These are phyloP conservation scores for Fusarium ramigenum DNA, from an alignment of 2,329 filamentous ascomycete species.

Conservation along the genomic window DNA sequence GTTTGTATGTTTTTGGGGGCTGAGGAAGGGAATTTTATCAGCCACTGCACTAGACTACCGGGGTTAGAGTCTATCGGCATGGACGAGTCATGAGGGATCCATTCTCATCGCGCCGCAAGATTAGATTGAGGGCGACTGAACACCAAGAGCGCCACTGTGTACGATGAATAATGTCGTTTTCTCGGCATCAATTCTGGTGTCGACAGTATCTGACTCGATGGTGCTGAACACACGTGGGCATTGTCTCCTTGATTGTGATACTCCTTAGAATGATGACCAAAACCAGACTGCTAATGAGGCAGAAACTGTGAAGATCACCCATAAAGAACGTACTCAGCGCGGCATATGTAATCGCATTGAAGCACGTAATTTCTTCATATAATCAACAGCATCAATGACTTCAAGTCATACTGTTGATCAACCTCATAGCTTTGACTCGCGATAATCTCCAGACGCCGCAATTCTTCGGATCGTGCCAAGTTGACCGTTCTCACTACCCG, in stretches of 20 bases:
- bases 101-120: background rate
- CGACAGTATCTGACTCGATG: background rate
- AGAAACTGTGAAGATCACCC: no score
- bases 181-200: background rate
- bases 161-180: background rate
- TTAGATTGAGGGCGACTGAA: background rate
- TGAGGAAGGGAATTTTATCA: background rate
- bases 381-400: no score
- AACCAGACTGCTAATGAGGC: no score
- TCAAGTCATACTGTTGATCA: background rate
- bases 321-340: no score
- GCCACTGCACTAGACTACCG: background rate
- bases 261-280: no score
- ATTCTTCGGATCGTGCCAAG: background rate
- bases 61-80: background rate
- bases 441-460: background rate
- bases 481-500: background rate
- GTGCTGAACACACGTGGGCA: background rate
- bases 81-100: background rate
- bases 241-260: no score
- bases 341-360: fast-evolving
- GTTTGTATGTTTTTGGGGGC: background rate
- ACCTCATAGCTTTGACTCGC: background rate
- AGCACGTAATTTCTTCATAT: fast-evolving
- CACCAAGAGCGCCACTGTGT: background rate